A percentile compares a stretch with the other conserved stretches of the same genome.
phyloP scores from a whole-genome alignment of 2,329 filamentous ascomycete species.

The Endothia cerciana region DNA sequence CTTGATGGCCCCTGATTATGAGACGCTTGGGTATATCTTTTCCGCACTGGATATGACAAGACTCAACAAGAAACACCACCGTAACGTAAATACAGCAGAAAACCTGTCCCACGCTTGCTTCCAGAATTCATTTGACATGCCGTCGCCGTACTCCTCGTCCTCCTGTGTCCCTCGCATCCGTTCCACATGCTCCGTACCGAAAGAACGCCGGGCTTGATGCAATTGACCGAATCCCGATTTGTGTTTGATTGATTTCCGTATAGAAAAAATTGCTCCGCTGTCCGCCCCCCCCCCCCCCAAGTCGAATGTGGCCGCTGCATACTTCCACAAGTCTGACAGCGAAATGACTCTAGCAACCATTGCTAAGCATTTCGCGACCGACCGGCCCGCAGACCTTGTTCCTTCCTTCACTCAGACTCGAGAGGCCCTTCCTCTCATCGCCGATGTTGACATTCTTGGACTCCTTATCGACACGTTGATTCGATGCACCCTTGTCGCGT shows the following conservation, averaged over 20 bases:
- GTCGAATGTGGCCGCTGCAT: neutral
- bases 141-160: neutral
- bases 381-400: neutral
- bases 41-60: neutral
- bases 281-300: neutral
- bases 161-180: slow-evolving; percentile 4
- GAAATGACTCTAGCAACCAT: neutral
- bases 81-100: neutral
- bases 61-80: neutral
- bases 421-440: neutral
- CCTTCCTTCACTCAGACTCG: neutral
- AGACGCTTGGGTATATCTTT: slow-evolving; percentile 9
- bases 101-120: slow-evolving; percentile 21
- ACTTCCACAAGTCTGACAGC: neutral
- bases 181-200: slow-evolving; percentile 4
- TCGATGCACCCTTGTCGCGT: neutral
- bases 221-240: slow-evolving; percentile 8
- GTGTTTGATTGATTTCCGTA: slow-evolving; percentile 4
- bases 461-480: neutral
- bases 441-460: neutral
- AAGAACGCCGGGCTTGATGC: slow-evolving; percentile 29
- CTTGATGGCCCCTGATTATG: neutral
- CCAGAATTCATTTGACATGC: neutral
- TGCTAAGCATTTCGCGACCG: neutral
- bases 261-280: neutral